Base-by-base conservation (phyloP, 768 basidiomycete genomes). In the Lyophyllum shimeji region DNA sequence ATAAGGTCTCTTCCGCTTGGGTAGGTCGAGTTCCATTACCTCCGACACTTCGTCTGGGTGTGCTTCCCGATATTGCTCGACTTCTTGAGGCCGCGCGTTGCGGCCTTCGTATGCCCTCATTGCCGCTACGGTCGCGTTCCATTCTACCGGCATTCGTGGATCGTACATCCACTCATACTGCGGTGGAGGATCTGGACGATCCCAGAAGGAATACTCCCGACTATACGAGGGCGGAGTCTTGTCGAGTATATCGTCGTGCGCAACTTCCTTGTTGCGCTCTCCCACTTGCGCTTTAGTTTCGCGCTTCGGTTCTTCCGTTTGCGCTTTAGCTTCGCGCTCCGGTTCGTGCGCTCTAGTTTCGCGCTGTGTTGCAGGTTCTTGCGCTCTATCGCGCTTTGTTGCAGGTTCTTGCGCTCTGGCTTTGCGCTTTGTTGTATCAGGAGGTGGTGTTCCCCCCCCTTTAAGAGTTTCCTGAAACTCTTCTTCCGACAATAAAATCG, bases 131-230 rank as follows among this genome's bases (percentile, higher is more conserved):
- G 65, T 45, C 3, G 61, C 52, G 48, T 69, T 67, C 59, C 60
- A 65, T 58, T 69, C 56, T 3, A 9, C 1, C 7, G 63, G 65
- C 62, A 68, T 62, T 24, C 54, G 44, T n/a, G 39, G 39, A n/a
- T 40, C 39, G 18, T n/a, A 40, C 18, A 40, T 5, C 39, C 39
- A 40, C 39, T 47, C 44, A 25, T 24, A 45, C 21, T 45, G 23
- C 7, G 9, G 44, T 24, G 23, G 23, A 6, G 25, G 44, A 4
- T 23, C 25, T 24, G 44, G 44, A 11, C 21, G 21, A 24, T 45
- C 44, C 44, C 44, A 45, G 7, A 44, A 45, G 6, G 25, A 45
- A 13, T 45, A 5, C 11, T 40, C 15, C 2, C 9, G 39, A 2
- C 4, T 9, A 29, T 29, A 29, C 4, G 29, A 9, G 9, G 4